phyloP scores from a whole-genome alignment of 495 filamentous ascomycete species.

The Lasiosphaeria ovina region DNA sequence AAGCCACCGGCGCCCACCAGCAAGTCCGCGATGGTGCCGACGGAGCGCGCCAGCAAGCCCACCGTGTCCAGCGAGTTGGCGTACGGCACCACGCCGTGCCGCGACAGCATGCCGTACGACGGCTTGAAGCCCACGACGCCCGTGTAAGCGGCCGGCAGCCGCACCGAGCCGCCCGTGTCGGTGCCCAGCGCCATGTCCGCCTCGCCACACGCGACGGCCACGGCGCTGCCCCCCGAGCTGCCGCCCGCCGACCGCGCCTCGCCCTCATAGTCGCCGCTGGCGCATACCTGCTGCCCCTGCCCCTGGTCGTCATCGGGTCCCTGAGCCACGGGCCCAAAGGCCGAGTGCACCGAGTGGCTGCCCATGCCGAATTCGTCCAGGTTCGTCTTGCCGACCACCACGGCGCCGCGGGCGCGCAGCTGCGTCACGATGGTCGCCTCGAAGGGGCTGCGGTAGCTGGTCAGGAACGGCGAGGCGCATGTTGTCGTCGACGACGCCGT shows the following conservation, averaged over 20 bases:
- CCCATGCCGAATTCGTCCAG: constrained; percentile 99
- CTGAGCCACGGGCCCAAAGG: constrained; percentile 62
- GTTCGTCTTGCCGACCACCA: constrained; percentile 78
- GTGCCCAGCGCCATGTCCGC: constrained; percentile 83
- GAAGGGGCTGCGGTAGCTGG: constrained; percentile 70
- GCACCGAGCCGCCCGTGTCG: constrained; percentile 91
- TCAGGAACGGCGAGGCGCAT: constrained; percentile 75
- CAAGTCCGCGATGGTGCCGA: constrained; percentile 48
- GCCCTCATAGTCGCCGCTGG: not conserved
- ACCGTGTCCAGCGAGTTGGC: constrained; percentile 96
- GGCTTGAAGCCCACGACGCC: constrained; percentile 91
- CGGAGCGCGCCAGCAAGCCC: constrained; percentile 65
- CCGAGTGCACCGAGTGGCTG: constrained; percentile 76
- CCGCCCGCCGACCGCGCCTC: constrained; percentile 73
- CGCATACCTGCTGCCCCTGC: too few species aligned
- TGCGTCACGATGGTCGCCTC: constrained; percentile 75
- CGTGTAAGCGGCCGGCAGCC: constrained; percentile 88
- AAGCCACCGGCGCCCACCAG: constrained; percentile 48
- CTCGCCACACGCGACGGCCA: constrained; percentile 70
- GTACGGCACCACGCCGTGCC: constrained; percentile 91
- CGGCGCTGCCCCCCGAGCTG: constrained; percentile 91
- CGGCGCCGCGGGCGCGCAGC: constrained; percentile 62
- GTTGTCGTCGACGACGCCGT: constrained; percentile 60
- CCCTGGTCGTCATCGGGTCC: not conserved
- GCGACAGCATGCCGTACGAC: constrained; percentile 63